phyloP scores from a whole-genome alignment of 768 basidiomycete species.

The Amanita muscaria region DNA sequence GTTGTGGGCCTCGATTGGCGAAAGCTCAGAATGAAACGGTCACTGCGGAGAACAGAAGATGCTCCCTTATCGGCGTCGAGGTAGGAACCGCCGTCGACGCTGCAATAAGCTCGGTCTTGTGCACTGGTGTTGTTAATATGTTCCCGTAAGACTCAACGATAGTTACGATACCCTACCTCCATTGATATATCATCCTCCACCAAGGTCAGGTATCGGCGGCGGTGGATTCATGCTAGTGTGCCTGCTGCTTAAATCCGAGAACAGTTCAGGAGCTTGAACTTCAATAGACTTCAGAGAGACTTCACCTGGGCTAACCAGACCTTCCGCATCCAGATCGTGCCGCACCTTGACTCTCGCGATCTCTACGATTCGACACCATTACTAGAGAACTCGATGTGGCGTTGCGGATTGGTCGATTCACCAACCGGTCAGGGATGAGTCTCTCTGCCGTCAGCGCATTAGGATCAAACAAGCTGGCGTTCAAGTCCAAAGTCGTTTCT shows the following conservation, averaged over 20 bases:
- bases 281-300: conserved; percentile 84
- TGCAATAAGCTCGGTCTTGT: conserved; percentile 70
- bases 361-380: conserved; percentile 90
- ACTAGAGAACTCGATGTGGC: conserved; percentile 71
- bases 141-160: conserved; percentile 68
- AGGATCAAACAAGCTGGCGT: too few species aligned
- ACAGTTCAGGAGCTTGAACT: conserved; percentile 50
- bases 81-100: conserved; percentile 93
- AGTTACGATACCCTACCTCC: conserved; percentile 1
- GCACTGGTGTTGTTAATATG: conserved; percentile 80
- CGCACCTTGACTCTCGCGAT: conserved; percentile 88
- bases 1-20: conserved; percentile 39
- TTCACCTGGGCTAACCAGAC: conserved; percentile 58
- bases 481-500: too few species aligned
- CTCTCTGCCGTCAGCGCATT: too few species aligned
- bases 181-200: conserved; percentile 5
- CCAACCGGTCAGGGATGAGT: conserved; percentile 69
- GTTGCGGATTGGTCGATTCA: conserved; percentile 90
- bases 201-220: conserved; percentile 73
- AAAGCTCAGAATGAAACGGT: conserved; percentile 74
- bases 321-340: conserved; percentile 80
- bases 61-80: conserved; percentile 79
- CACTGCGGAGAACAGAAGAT: conserved; percentile 81
- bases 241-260: conserved; percentile 43
- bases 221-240: conserved; percentile 85